Conservation (phyloP, 1,284 basidiomycete species). For the Ceratorhiza oryzae-sativae region DNA sequence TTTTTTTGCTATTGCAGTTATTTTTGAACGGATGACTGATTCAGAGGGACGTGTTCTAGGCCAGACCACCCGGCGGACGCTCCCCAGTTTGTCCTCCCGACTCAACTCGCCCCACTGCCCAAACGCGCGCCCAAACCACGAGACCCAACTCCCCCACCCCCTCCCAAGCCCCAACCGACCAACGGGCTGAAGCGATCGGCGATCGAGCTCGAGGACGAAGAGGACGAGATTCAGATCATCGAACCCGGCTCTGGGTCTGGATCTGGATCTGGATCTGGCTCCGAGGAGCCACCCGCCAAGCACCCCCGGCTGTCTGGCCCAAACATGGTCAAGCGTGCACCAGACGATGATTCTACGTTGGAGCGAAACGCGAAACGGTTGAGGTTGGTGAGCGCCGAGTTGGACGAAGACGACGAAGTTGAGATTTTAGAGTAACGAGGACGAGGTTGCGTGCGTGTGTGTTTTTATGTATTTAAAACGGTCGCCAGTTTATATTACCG, state of each 20-base stretch:
- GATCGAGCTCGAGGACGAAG: slow-evolving; percentile 14
- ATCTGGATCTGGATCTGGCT: not conserved
- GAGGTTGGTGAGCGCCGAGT: slow-evolving; percentile 29
- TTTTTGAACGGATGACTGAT: slow-evolving; percentile 12
- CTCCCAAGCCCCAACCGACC: not conserved
- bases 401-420: slow-evolving; percentile 15
- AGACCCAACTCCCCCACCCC: slow-evolving; percentile 50
- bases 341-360: slow-evolving; percentile 12
- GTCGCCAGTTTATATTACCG: too few species aligned
- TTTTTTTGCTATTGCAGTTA: slow-evolving; percentile 40
- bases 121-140: slow-evolving; percentile 55
- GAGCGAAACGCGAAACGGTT: slow-evolving; percentile 28
- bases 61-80: slow-evolving; percentile 60
- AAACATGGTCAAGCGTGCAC: slow-evolving; percentile 24
- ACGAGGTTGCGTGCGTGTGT: too few species aligned
- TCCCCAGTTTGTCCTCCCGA: slow-evolving; percentile 65
- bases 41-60: slow-evolving; percentile 49
- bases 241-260: slow-evolving; percentile 4
- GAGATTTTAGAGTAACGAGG: slow-evolving; percentile 16
- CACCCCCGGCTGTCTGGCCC: slow-evolving; percentile 15
- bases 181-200: slow-evolving; percentile 16
- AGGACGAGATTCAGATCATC: slow-evolving; percentile 34
- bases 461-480: too few species aligned
- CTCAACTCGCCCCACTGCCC: slow-evolving; percentile 64
- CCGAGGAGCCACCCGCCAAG: slow-evolving; percentile 8